Conservation (phyloP, 495 filamentous ascomycete genomes). For the Corynascus novoguineensis region DNA sequence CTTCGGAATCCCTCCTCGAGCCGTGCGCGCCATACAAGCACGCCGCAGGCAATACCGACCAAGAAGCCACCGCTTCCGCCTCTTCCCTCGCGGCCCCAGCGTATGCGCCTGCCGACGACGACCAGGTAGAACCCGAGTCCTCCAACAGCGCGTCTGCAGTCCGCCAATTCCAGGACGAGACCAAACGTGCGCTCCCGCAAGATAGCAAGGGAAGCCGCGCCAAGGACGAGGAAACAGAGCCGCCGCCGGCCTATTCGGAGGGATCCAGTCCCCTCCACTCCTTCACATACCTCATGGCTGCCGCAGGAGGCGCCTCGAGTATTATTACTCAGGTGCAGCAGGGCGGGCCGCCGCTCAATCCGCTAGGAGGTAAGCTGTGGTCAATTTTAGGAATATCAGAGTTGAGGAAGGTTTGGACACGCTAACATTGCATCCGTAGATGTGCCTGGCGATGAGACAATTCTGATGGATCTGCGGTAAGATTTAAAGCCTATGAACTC, state of each 20-base stretch:
- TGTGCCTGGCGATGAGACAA: constrained; percentile 88
- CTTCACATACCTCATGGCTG: constrained; percentile 97
- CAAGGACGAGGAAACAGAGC: constrained; percentile 77
- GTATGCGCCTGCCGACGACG: constrained; percentile 42
- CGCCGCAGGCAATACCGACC: constrained; percentile 24
- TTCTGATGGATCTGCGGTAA: constrained; percentile 90
- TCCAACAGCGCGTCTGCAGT: constrained; percentile 27
- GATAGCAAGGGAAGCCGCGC: constrained; percentile 63
- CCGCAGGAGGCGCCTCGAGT: constrained; percentile 92
- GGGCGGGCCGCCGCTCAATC: constrained; percentile 80
- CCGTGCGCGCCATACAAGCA: constrained; percentile 40
- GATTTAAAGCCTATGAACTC: too few species aligned
- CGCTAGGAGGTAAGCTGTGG: constrained; percentile 65
- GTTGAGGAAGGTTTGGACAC: constrained; percentile 6
- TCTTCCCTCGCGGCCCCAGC: constrained; percentile 49
- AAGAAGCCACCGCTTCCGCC: constrained; percentile 26
- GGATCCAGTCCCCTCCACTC: constrained; percentile 84
- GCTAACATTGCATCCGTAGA: constrained; percentile 42
- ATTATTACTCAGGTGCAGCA: constrained; percentile 99
- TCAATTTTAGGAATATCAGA: background rate
- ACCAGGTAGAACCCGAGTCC: constrained; percentile 39
- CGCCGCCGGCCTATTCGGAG: constrained; percentile 94
- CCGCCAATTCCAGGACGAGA: constrained; percentile 52
- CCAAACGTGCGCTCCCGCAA: constrained; percentile 72
- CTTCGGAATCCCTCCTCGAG: constrained; percentile 33